phyloP scores from a whole-genome alignment of 1,139 yeast genomes.

The Geotrichum europaeum region DNA sequence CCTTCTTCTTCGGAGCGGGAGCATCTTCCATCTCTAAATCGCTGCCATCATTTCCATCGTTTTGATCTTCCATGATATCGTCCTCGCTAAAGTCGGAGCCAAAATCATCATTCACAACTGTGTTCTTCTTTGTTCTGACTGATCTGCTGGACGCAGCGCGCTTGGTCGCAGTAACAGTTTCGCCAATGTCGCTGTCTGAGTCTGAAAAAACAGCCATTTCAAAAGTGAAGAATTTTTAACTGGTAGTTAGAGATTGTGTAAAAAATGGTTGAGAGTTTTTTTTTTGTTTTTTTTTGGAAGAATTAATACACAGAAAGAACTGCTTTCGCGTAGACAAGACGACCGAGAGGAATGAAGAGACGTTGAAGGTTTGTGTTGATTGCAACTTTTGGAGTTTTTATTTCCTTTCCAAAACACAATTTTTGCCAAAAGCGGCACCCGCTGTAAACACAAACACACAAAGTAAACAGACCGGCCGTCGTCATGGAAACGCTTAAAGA shows the following conservation, averaged over 20 bases:
- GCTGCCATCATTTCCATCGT: constrained; percentile 19
- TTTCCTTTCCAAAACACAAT: background rate
- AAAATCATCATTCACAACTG: constrained; percentile 8
- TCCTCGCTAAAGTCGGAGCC: constrained; percentile 3
- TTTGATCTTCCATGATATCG: background rate
- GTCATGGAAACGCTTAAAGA: constrained; percentile 1
- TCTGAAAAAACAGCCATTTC: constrained; percentile 14
- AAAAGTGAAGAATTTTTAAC: background rate
- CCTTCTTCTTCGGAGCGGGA: constrained; percentile 13
- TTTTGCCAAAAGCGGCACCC: background rate
- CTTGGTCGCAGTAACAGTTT: constrained; percentile 5
- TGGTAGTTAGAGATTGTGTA: background rate
- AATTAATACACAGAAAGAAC: background rate
- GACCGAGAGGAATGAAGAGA: background rate
- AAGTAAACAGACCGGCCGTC: background rate
- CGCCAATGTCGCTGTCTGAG: constrained; percentile 14
- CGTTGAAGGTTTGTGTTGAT: background rate
- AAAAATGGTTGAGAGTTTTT: background rate
- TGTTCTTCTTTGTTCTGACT: constrained; percentile 3
- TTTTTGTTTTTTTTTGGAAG: background rate
- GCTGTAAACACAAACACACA: constrained; percentile 2
- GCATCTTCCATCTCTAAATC: constrained; percentile 22
- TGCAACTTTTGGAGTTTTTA: background rate
- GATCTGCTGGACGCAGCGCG: constrained; percentile 12
- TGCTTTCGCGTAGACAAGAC: background rate